Evolutionary conservation across 345 rosid species (phyloP).

Genomic region (Triadica sebifera): DNA sequence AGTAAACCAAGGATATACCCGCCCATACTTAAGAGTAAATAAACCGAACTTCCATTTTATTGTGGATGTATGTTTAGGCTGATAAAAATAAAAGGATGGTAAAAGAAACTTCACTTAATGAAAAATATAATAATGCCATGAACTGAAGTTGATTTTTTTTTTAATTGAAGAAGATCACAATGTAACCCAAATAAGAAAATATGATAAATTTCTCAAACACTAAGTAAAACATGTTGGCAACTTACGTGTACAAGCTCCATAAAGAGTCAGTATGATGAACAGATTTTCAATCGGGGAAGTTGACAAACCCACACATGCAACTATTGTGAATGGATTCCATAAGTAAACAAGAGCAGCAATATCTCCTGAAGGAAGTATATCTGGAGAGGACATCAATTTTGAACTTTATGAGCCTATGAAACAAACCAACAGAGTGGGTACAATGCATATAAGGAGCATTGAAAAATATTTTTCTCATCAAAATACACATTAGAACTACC

Average conservation of each 20-base stretch:
- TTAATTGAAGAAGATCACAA: neutral
- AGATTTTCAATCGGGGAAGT: conserved; percentile 84
- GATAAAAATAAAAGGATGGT: neutral
- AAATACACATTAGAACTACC: conserved; percentile 33
- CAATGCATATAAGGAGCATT: too few species aligned
- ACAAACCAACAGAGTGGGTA: neutral
- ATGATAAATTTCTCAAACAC: neutral
- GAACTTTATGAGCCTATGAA: conserved; percentile 20
- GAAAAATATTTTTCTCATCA: too few species aligned
- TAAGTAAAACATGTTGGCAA: conserved; percentile 18
- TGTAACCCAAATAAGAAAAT: neutral
- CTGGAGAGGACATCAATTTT: conserved; percentile 37
- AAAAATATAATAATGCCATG: neutral
- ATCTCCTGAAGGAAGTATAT: conserved; percentile 59
- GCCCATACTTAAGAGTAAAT: neutral
- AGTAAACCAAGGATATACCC: neutral
- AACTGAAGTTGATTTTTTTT: neutral
- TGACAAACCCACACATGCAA: conserved; percentile 78
- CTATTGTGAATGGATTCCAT: conserved; percentile 91
- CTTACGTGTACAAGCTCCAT: conserved; percentile 80
- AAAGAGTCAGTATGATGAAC: conserved; percentile 57
- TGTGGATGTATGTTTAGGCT: neutral
- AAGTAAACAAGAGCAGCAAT: conserved; percentile 80
- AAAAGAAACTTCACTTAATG: neutral
- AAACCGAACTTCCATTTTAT: neutral